Evolutionary conservation across 805 yeast species (phyloP).

Genomic region (Ogataea salicorniae): DNA sequence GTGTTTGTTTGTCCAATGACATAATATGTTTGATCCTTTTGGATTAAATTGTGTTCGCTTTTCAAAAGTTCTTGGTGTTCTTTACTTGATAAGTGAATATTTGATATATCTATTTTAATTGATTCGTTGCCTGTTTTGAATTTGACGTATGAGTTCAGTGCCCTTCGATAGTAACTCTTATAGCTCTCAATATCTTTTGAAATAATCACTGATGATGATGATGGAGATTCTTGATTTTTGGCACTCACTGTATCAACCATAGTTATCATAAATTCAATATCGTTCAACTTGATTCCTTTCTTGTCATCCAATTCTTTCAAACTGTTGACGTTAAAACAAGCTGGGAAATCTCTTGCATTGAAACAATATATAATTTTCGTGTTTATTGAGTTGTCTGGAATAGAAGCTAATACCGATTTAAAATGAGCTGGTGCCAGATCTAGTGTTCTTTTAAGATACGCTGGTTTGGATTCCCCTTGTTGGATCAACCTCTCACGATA

Average conservation of each 20-base stretch:
- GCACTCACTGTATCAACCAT: slow-evolving; percentile 6
- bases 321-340: slow-evolving; percentile 8
- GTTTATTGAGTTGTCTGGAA: slow-evolving; percentile 3
- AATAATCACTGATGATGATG: no score
- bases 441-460: neutral
- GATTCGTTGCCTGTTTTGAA: neutral
- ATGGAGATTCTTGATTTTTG: neutral
- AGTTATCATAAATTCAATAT: slow-evolving; percentile 13
- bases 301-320: slow-evolving; percentile 2
- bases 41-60: neutral
- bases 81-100: no score
- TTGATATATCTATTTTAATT: no score
- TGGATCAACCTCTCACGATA: neutral
- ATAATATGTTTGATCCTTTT: slow-evolving; percentile 8
- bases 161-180: slow-evolving; percentile 1
- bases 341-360: slow-evolving; percentile 19
- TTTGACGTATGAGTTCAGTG: neutral
- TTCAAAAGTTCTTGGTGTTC: neutral
- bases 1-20: slow-evolving; percentile 27
- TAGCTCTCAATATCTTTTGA: neutral
- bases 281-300: neutral
- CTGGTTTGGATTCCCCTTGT: slow-evolving; percentile 1
- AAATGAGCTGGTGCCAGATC: slow-evolving; percentile 9
- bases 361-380: slow-evolving; percentile 14
- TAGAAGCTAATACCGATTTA: slow-evolving; percentile 4